phyloP scores from a whole-genome alignment of 2,329 filamentous ascomycete species.

The Ceratocystis huliohia region DNA sequence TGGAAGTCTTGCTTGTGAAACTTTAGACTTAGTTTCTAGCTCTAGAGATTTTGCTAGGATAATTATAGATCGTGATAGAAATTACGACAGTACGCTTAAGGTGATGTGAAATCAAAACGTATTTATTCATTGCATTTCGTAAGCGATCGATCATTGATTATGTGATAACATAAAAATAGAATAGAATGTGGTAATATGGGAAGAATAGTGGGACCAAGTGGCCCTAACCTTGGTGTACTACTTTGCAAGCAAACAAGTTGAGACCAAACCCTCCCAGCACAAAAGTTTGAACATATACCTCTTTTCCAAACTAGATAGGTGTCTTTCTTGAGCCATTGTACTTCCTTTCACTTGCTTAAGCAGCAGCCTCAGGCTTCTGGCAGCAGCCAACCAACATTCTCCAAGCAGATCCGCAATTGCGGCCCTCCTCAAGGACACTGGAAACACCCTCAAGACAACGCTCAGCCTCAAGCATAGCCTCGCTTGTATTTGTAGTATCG shows the following conservation, averaged over 20 bases:
- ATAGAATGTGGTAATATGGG: conserved; percentile 9
- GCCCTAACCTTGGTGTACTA: not conserved
- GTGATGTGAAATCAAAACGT: too few species aligned
- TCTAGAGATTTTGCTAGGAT: not conserved
- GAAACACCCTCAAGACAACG: conserved; percentile 49
- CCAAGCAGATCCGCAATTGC: conserved; percentile 45
- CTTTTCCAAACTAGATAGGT: too few species aligned
- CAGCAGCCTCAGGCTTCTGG: conserved; percentile 40
- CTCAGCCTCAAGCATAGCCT: conserved; percentile 42
- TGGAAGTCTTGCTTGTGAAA: not conserved
- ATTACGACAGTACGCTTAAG: not conserved
- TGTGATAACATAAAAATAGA: not conserved
- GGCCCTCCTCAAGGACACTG: conserved; percentile 50
- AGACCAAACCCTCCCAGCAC: not conserved
- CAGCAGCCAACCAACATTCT: conserved; percentile 51
- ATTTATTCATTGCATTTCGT: too few species aligned
- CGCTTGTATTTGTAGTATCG: conserved; percentile 40
- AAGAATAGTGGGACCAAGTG: not conserved
- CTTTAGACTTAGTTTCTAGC: not conserved
- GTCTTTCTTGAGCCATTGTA: too few species aligned
- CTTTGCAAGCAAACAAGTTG: not conserved
- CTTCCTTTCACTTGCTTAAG: not conserved
- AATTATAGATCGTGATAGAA: conserved; percentile 11
- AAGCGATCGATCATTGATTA: not conserved
- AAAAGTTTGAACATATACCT: too few species aligned